Evolutionary conservation across 2,329 filamentous ascomycete species (phyloP).

Genomic region (Teratosphaeria zuluensis): DNA sequence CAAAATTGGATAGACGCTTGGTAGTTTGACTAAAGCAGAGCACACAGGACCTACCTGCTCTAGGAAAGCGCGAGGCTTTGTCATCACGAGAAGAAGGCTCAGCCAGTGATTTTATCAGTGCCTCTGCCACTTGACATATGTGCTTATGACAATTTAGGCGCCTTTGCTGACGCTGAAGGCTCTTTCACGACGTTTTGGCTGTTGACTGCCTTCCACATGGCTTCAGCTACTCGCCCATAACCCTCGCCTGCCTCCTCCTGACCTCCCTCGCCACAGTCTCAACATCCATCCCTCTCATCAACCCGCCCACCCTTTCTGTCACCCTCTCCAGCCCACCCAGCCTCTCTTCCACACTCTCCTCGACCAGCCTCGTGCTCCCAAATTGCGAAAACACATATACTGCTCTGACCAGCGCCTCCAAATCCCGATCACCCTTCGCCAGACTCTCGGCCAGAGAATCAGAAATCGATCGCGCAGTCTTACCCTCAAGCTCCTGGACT

Average conservation of each 20-base stretch:
- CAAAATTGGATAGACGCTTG: not conserved
- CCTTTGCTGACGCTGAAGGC: too few species aligned
- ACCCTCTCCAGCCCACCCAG: conserved; percentile 28
- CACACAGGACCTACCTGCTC: not conserved
- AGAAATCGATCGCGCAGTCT: conserved; percentile 24
- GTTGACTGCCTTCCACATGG: too few species aligned
- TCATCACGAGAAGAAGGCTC: not conserved
- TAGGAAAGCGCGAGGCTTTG: not conserved
- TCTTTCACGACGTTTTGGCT: too few species aligned
- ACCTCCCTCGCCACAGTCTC: conserved; percentile 13
- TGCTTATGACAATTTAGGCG: too few species aligned
- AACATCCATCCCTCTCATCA: conserved; percentile 26
- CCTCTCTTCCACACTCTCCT: conserved; percentile 16
- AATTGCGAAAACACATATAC: conserved; percentile 28
- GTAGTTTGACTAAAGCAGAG: not conserved
- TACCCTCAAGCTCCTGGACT: conserved; percentile 25
- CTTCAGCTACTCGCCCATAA: not conserved
- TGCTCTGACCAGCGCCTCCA: conserved; percentile 26
- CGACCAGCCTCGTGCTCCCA: conserved; percentile 12
- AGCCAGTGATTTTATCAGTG: too few species aligned
- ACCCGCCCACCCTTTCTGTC: conserved; percentile 28
- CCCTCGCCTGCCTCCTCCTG: conserved; percentile 6
- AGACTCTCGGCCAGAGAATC: conserved; percentile 27
- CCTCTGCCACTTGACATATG: too few species aligned
- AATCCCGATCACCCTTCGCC: conserved; percentile 27